Conservation (phyloP, 257 asterid genomes). For the Ilex aquifolium region DNA sequence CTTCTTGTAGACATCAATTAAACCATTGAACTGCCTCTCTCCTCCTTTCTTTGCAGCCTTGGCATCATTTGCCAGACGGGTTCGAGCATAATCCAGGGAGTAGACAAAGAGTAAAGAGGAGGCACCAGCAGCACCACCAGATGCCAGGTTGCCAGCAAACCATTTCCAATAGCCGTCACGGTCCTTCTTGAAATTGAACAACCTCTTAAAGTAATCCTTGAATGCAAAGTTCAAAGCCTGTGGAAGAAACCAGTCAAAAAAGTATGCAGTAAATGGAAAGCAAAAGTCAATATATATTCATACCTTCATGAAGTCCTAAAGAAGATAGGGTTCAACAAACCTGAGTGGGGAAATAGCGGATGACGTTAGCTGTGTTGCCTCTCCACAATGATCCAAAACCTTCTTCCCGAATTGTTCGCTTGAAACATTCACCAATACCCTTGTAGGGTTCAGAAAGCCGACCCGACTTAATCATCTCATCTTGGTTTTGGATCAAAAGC, state of each 20-base stretch:
- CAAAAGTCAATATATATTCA: neutral
- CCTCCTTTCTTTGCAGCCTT: slow-evolving; percentile 94
- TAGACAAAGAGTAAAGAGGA: slow-evolving; percentile 78
- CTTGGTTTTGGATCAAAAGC: slow-evolving; percentile 92
- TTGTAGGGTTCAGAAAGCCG: slow-evolving; percentile 85
- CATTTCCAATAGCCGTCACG: slow-evolving; percentile 96
- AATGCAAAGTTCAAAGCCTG: slow-evolving; percentile 95
- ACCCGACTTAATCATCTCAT: slow-evolving; percentile 81
- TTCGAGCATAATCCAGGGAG: slow-evolving; percentile 92
- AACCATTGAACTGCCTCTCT: slow-evolving; percentile 81
- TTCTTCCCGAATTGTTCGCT: slow-evolving; percentile 61
- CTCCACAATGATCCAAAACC: slow-evolving; percentile 77
- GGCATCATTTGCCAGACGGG: slow-evolving; percentile 92
- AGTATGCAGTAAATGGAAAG: slow-evolving; percentile 10
- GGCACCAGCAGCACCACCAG: slow-evolving; percentile 98
- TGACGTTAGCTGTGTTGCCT: slow-evolving; percentile 90
- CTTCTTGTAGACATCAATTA: slow-evolving; percentile 76
- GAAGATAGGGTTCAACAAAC: slow-evolving; percentile 22
- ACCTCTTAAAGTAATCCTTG: slow-evolving; percentile 86
- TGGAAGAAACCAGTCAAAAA: neutral
- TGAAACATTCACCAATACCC: slow-evolving; percentile 87
- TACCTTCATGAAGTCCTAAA: neutral
- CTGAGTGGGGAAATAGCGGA: slow-evolving; percentile 96
- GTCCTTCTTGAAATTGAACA: slow-evolving; percentile 79
- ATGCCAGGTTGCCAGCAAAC: slow-evolving; percentile 90